Conservation (phyloP, 768 basidiomycete species). For the Leucogyrophana mollusca region DNA sequence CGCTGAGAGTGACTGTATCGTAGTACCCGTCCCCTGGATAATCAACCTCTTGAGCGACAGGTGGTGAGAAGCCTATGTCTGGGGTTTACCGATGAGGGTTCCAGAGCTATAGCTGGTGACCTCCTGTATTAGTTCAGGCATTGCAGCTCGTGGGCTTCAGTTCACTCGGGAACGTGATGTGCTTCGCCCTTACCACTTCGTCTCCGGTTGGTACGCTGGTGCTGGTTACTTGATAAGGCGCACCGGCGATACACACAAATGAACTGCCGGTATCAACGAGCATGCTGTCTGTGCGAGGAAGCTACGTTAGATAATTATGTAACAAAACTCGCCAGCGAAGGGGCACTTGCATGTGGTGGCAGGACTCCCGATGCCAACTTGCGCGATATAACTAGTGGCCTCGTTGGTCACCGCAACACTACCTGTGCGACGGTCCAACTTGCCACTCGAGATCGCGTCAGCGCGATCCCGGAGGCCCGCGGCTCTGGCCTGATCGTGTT, state of each 20-base stretch:
- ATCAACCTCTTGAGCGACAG: neutral
- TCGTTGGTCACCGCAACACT: constrained; percentile 43
- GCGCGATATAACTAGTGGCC: constrained; percentile 33
- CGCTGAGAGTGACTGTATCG: constrained; percentile 51
- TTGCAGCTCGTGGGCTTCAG: constrained; percentile 1
- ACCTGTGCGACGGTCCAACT: constrained; percentile 13
- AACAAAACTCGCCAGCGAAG: neutral
- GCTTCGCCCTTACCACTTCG: constrained; percentile 40
- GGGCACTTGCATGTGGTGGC: constrained; percentile 45
- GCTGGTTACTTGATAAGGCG: constrained; percentile 45
- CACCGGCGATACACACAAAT: constrained; percentile 64
- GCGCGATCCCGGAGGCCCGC: constrained; percentile 39
- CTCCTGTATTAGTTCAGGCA: too few species aligned
- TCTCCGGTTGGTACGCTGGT: constrained; percentile 47
- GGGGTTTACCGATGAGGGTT: constrained; percentile 47
- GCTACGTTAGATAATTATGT: neutral
- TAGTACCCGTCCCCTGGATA: constrained; percentile 36
- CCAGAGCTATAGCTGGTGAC: constrained; percentile 62
- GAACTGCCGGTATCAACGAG: constrained; percentile 68
- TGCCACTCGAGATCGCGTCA: constrained; percentile 27
- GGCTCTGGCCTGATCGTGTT: constrained; percentile 51
- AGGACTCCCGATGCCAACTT: constrained; percentile 54
- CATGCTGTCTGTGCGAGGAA: constrained; percentile 41
- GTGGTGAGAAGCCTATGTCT: neutral
- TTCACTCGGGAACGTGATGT: neutral